A percentile compares a stretch with the other conserved stretches of the same genome.
Evolutionary conservation across 1,139 yeast genomes (phyloP).

Genomic region (Saccharomyces hybrid): DNA sequence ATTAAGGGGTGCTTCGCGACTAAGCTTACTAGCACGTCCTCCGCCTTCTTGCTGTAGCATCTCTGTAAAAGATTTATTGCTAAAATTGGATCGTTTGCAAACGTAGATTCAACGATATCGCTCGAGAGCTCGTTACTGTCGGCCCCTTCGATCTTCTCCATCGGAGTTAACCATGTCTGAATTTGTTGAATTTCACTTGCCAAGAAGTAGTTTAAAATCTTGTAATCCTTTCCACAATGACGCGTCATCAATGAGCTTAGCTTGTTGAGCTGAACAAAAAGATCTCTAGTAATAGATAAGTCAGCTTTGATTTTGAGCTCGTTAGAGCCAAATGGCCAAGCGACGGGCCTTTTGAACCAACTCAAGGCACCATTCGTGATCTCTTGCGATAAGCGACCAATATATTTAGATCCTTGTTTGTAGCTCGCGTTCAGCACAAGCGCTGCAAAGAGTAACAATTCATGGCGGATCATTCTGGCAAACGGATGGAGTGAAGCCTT

Average conservation of each 20-base stretch:
- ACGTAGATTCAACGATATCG: conserved; percentile 43
- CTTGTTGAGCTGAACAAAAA: conserved; percentile 35
- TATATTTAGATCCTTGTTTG: conserved; percentile 39
- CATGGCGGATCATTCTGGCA: conserved; percentile 68
- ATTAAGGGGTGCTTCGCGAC: conserved; percentile 51
- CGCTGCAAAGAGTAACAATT: conserved; percentile 60
- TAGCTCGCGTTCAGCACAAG: conserved; percentile 55
- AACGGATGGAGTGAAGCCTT: conserved; percentile 75
- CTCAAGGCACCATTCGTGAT: conserved; percentile 62
- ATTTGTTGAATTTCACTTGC: conserved; percentile 69
- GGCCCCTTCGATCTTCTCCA: conserved; percentile 40
- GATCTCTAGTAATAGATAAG: conserved; percentile 47
- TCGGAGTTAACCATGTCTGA: conserved; percentile 73
- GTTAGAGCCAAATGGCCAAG: conserved; percentile 83
- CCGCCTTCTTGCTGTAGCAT: conserved; percentile 39
- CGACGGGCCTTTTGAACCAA: conserved; percentile 64
- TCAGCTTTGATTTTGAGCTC: conserved; percentile 65
- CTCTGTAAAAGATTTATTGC: conserved; percentile 68
- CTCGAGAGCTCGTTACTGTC: conserved; percentile 20
- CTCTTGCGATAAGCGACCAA: conserved; percentile 40
- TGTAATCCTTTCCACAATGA: conserved; percentile 18
- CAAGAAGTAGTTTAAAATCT: conserved; percentile 43
- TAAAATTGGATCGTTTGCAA: conserved; percentile 58
- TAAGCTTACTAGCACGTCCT: conserved; percentile 41
- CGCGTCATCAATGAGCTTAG: conserved; percentile 12